These are phyloP conservation scores for Trichophyton verrucosum DNA, from an alignment of 2,329 filamentous ascomycete genomes.

Conservation along the genomic window DNA sequence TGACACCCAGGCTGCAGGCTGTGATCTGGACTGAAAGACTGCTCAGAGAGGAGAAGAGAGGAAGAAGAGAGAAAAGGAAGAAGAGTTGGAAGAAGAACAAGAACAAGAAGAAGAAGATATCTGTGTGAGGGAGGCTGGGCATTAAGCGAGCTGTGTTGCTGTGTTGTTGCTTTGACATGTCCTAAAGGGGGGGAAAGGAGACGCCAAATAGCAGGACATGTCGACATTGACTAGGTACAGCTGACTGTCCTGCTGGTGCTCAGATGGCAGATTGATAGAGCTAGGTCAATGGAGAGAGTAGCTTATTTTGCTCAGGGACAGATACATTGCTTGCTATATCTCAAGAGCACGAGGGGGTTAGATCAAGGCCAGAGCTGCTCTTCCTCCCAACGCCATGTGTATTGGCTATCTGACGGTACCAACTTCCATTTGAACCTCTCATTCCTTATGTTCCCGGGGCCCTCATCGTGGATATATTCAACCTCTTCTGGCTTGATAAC, in stretches of 20 bases:
- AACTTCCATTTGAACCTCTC: conserved; percentile 57
- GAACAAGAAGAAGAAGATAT: not conserved
- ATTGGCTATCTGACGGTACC: conserved; percentile 30
- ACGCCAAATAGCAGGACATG: not conserved
- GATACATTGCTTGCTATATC: too few species aligned
- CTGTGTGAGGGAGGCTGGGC: not conserved
- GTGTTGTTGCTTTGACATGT: not conserved
- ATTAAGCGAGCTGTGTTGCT: not conserved
- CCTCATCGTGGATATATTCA: conserved; percentile 59
- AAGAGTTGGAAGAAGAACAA: not conserved
- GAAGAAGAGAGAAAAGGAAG: not conserved
- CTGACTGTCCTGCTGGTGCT: not conserved
- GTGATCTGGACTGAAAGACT: not conserved
- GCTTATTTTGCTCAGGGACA: not conserved
- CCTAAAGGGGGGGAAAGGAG: not conserved
- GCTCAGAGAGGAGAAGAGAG: not conserved
- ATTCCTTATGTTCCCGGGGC: conserved; percentile 44
- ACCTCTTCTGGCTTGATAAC: conserved; percentile 72
- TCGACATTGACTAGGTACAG: not conserved
- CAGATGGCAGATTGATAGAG: not conserved
- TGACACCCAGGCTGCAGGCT: not conserved
- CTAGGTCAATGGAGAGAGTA: too few species aligned
- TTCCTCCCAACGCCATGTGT: conserved; percentile 47
- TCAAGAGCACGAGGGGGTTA: not conserved
- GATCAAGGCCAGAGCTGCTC: conserved; percentile 54